Percentiles rank a stretch among this genome's conserved stretches.
Conservation (phyloP, 768 basidiomycete species). For the Mycena vitilis region DNA sequence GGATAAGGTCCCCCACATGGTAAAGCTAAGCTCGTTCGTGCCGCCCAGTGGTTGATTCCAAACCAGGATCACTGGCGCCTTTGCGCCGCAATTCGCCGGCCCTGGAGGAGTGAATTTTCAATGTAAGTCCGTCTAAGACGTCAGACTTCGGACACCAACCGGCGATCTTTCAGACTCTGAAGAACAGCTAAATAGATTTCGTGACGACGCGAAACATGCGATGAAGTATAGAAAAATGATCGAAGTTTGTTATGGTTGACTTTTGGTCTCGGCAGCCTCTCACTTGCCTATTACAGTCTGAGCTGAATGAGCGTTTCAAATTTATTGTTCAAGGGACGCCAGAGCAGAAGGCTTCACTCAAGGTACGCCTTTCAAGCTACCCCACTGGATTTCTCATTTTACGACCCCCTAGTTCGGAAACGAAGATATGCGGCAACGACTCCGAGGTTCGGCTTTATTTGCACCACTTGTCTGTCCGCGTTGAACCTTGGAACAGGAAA, state of each 20-base stretch:
- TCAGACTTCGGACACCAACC: not conserved
- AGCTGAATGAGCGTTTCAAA: constrained; percentile 43
- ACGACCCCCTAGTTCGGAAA: constrained; percentile 28
- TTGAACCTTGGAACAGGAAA: not conserved
- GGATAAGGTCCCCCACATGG: constrained; percentile 61
- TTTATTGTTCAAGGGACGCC: constrained; percentile 52
- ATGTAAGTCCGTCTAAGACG: constrained; percentile 16
- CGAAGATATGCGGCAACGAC: constrained; percentile 42
- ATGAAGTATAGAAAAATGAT: constrained; percentile 50
- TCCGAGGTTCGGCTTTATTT: constrained; percentile 2
- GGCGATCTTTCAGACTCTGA: constrained; percentile 29
- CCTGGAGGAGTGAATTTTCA: constrained; percentile 43
- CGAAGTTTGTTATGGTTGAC: constrained; percentile 23
- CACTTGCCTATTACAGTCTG: constrained; percentile 39
- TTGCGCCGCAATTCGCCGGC: constrained; percentile 45
- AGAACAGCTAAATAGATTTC: constrained; percentile 44
- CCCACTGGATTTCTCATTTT: not conserved
- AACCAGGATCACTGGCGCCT: constrained; percentile 49
- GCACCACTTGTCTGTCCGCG: not conserved
- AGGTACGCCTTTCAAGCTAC: constrained; percentile 39
- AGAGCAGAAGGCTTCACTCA: constrained; percentile 55
- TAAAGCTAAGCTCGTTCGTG: constrained; percentile 36
- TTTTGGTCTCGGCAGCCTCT: not conserved
- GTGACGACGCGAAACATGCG: constrained; percentile 50
- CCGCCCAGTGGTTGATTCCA: not conserved